phyloP scores from a whole-genome alignment of 768 basidiomycete species.

The Suillus brevipes region DNA sequence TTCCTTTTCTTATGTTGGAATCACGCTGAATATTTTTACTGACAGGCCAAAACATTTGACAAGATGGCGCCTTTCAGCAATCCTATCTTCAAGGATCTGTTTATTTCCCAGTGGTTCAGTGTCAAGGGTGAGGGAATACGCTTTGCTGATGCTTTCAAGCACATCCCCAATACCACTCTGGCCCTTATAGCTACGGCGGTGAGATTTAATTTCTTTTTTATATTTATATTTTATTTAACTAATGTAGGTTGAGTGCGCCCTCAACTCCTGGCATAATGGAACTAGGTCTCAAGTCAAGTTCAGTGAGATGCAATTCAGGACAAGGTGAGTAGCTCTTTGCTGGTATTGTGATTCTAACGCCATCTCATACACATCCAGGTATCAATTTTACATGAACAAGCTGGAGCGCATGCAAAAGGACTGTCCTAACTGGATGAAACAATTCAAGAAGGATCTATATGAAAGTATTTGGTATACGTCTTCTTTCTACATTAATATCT shows the following conservation, averaged over 20 bases:
- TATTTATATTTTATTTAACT: not conserved
- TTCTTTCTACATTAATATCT: not conserved
- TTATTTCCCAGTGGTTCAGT: not conserved
- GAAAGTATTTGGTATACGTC: not conserved
- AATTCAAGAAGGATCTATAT: slow-evolving; percentile 1
- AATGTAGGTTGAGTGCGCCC: not conserved
- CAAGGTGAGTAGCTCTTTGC: not conserved
- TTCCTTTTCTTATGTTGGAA: not conserved
- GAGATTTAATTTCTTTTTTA: not conserved
- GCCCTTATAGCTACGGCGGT: not conserved
- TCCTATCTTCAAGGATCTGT: not conserved
- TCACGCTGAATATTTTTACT: not conserved
- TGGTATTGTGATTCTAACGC: not conserved
- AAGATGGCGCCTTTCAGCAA: not conserved
- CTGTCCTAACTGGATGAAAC: not conserved
- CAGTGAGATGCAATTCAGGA: not conserved
- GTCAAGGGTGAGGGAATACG: not conserved
- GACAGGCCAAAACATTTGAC: not conserved
- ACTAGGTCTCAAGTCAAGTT: not conserved
- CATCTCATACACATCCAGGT: not conserved
- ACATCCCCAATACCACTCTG: not conserved
- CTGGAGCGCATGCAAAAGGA: not conserved
- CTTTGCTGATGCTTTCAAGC: not conserved
- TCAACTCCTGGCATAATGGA: not conserved
- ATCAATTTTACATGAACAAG: not conserved